Evolutionary conservation across 2,329 filamentous ascomycete genomes (phyloP).

Genomic region (Bipolaris gigantea): DNA sequence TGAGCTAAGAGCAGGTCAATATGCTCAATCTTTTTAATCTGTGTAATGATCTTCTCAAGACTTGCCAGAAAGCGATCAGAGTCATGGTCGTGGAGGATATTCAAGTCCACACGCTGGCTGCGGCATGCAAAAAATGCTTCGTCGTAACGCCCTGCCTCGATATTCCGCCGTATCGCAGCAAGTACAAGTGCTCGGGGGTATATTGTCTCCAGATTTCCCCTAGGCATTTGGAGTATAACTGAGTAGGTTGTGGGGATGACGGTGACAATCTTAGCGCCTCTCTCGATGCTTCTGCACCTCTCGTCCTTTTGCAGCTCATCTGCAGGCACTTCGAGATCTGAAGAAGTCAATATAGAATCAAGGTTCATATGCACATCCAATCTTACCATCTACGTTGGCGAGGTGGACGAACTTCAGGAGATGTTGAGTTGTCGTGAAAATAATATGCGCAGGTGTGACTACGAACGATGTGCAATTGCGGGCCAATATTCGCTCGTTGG

Average conservation of each 20-base stretch:
- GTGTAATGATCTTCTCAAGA: slow-evolving; percentile 76
- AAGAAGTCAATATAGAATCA: slow-evolving; percentile 3
- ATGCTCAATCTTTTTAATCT: slow-evolving; percentile 77
- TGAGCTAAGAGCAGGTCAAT: slow-evolving; percentile 92
- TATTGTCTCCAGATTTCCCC: slow-evolving; percentile 93
- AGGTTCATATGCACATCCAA: no score
- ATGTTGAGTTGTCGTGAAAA: slow-evolving; percentile 91
- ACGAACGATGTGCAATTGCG: slow-evolving; percentile 93
- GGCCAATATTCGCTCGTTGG: slow-evolving; percentile 70
- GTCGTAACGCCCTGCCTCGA: slow-evolving; percentile 79
- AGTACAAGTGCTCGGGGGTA: slow-evolving; percentile 91
- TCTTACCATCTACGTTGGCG: slow-evolving; percentile 62
- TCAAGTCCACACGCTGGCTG: slow-evolving; percentile 95
- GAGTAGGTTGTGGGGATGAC: slow-evolving; percentile 87
- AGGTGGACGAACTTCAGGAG: slow-evolving; percentile 93
- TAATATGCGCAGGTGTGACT: slow-evolving; percentile 76
- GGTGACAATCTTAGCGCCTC: slow-evolving; percentile 82
- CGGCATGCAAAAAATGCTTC: slow-evolving; percentile 85
- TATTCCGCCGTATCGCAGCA: slow-evolving; percentile 79
- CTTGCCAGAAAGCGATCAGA: slow-evolving; percentile 80
- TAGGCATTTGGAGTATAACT: slow-evolving; percentile 89
- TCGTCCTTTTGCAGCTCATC: slow-evolving; percentile 94
- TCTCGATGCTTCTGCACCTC: slow-evolving; percentile 86
- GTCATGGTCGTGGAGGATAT: slow-evolving; percentile 92
- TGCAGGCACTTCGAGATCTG: slow-evolving; percentile 77